These are phyloP conservation scores for Stagonosporopsis vannaccii DNA, from an alignment of 2,329 filamentous ascomycete genomes.

Conservation along the genomic window DNA sequence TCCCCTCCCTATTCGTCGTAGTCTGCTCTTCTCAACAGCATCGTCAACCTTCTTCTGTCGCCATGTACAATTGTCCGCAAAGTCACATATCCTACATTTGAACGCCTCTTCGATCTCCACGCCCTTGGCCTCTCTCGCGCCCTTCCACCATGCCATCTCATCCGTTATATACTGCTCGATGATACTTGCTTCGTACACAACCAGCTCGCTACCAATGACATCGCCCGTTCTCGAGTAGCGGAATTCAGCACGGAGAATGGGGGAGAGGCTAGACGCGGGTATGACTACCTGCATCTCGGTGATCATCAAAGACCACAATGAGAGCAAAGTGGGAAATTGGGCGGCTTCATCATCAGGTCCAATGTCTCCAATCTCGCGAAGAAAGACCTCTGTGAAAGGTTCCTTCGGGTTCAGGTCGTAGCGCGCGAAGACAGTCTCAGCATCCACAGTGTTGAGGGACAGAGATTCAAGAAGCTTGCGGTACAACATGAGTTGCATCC, in stretches of 20 bases:
- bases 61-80: constrained; percentile 81
- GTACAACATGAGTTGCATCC: constrained; percentile 90
- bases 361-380: constrained; percentile 74
- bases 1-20: constrained; percentile 29
- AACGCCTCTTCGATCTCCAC: constrained; percentile 85
- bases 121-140: constrained; percentile 73
- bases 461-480: constrained; percentile 82
- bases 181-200: constrained; percentile 70
- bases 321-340: constrained; percentile 64
- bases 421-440: constrained; percentile 71
- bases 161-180: constrained; percentile 72
- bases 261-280: constrained; percentile 58
- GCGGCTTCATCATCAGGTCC: constrained; percentile 58
- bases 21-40: constrained; percentile 50
- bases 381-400: constrained; percentile 79
- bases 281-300: constrained; percentile 60
- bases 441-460: constrained; percentile 73
- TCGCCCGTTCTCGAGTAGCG: constrained; percentile 56
- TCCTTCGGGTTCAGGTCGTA: constrained; percentile 72
- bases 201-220: constrained; percentile 65
- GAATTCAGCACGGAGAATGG: constrained; percentile 66
- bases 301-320: constrained; percentile 70
- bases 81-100: constrained; percentile 88
- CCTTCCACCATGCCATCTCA: constrained; percentile 89
- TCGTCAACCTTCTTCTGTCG: constrained; percentile 72